Evolutionary conservation across 768 basidiomycete species (phyloP), one percentile per base, ranked within the genome.

Genomic region (Boletus sensibilis): DNA sequence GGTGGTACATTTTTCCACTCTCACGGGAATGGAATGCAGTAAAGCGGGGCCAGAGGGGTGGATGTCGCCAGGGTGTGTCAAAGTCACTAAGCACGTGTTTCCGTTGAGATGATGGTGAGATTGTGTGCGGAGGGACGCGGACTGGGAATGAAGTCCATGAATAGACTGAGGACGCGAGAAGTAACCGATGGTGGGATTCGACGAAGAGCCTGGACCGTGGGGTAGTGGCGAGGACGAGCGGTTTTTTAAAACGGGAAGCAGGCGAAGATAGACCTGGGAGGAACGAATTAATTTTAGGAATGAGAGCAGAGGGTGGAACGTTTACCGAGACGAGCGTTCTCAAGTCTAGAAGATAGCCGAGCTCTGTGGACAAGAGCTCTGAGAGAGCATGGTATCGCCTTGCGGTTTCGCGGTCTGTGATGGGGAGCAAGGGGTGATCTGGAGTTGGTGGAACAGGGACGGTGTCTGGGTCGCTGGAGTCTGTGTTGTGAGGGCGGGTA

Each of bases 301-400:
- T 1, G 50, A 43, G 16, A 11, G 52, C 35, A 46, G 54, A 48
- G 51, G 57, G 57, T 14, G 44, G n/a, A 1, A 33, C n/a, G 72
- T 81, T 57, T 68, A 92, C 93, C 60, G 81, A 79, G 53, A 93
- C 88, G 42, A 98, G 79, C 10, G 81, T 81, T 57, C 85, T 82
- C 64, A 98, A 72, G 72, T 95, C 93, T 50, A 79, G 69, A 10
- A 94, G 79, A 69, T 98, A 98, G 8, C 84, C 84, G 20, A 84
- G 76, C 75, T 98, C 96, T 1, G 94, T 95, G 55, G 82, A 78
- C 25, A 98, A 79, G 39, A 98, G 76, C 73, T 98, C 96, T 61
- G 84, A 78, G 48, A 98, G 80, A 7, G 92, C 89, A 64, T 97
- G 87, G 59, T 81, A 87, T 53, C 76, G 79, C 47, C 84, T 69